Conservation (phyloP, 1,139 yeast genomes). For the Chernovozyma aurita region DNA sequence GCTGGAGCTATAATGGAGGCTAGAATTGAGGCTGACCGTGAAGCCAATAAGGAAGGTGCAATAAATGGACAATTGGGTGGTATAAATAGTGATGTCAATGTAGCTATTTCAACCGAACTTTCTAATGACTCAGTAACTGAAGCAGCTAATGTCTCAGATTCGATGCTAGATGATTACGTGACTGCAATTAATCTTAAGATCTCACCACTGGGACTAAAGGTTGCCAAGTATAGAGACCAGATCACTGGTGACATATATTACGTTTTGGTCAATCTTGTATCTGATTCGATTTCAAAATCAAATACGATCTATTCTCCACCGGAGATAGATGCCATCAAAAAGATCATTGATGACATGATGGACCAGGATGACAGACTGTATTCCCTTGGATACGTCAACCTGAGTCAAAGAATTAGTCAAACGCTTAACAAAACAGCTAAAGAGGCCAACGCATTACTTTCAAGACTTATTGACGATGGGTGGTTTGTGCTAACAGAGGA, state of each 20-base stretch:
- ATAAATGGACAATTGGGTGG: too few relatives aligned
- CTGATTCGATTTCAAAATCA: slow-evolving; percentile 38
- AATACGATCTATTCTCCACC: slow-evolving; percentile 40
- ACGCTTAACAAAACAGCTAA: slow-evolving; percentile 20
- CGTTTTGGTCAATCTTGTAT: slow-evolving; percentile 39
- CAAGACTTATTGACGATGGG: slow-evolving; percentile 43
- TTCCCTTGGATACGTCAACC: slow-evolving; percentile 25
- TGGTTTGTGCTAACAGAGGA: slow-evolving; percentile 40
- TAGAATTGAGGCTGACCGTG: too few relatives aligned
- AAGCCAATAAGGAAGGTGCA: too few relatives aligned
- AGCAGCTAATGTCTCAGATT: neutral
- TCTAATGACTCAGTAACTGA: slow-evolving; percentile 2
- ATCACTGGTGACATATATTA: slow-evolving; percentile 27
- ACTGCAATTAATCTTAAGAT: slow-evolving; percentile 37
- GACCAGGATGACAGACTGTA: slow-evolving; percentile 21
- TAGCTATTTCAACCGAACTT: too few relatives aligned
- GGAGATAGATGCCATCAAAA: slow-evolving; percentile 48
- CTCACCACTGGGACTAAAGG: slow-evolving; percentile 39
- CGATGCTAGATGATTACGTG: slow-evolving; percentile 21
- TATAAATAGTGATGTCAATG: too few relatives aligned
- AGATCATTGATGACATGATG: slow-evolving; percentile 43
- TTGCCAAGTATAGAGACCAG: slow-evolving; percentile 38
- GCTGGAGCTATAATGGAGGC: too few relatives aligned
- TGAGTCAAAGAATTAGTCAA: slow-evolving; percentile 23
- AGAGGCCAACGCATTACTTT: slow-evolving; percentile 35